Conservation (phyloP, 2,329 filamentous ascomycete genomes). For the Diaporthe sp. region DNA sequence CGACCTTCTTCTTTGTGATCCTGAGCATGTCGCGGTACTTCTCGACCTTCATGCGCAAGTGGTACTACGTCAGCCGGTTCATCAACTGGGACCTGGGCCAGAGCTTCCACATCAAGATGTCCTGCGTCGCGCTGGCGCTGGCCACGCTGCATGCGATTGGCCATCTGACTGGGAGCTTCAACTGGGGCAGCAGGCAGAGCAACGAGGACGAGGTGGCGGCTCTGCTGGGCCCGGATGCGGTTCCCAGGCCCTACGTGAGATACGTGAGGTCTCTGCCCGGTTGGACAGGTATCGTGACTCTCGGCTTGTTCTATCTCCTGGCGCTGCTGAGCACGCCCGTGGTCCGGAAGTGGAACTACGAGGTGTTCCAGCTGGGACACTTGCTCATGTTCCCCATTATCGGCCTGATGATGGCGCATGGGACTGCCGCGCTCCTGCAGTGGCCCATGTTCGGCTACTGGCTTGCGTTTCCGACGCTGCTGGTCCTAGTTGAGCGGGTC, state of each 20-base stretch:
- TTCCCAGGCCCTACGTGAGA: slow-evolving; percentile 4
- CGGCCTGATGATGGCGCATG: slow-evolving; percentile 68
- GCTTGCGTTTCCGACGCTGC: slow-evolving; percentile 65
- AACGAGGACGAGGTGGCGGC: slow-evolving; percentile 62
- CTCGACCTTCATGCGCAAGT: slow-evolving; percentile 65
- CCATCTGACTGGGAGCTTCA: slow-evolving; percentile 66
- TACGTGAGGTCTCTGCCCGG: slow-evolving; percentile 16
- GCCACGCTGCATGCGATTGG: slow-evolving; percentile 67
- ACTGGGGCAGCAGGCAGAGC: slow-evolving; percentile 60
- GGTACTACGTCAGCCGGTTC: slow-evolving; percentile 65
- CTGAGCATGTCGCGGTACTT: slow-evolving; percentile 71
- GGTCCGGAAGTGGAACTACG: slow-evolving; percentile 65
- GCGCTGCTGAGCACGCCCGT: slow-evolving; percentile 63
- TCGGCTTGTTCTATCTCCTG: slow-evolving; percentile 65
- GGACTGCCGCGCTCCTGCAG: slow-evolving; percentile 63
- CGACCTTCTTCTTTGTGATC: slow-evolving; percentile 70
- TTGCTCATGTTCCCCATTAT: slow-evolving; percentile 71
- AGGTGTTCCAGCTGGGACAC: slow-evolving; percentile 70
- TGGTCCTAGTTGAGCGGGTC: slow-evolving; percentile 63
- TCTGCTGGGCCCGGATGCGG: slow-evolving; percentile 1
- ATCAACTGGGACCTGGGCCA: slow-evolving; percentile 70
- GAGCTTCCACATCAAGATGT: slow-evolving; percentile 69
- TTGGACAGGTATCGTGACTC: slow-evolving; percentile 59
- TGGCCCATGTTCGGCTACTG: slow-evolving; percentile 70
- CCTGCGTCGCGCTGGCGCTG: slow-evolving; percentile 62